Percentiles rank a stretch among this genome's conserved stretches.
phyloP scores from a whole-genome alignment of 306 rosid genomes.

The Oxytropis ochrocephala region DNA sequence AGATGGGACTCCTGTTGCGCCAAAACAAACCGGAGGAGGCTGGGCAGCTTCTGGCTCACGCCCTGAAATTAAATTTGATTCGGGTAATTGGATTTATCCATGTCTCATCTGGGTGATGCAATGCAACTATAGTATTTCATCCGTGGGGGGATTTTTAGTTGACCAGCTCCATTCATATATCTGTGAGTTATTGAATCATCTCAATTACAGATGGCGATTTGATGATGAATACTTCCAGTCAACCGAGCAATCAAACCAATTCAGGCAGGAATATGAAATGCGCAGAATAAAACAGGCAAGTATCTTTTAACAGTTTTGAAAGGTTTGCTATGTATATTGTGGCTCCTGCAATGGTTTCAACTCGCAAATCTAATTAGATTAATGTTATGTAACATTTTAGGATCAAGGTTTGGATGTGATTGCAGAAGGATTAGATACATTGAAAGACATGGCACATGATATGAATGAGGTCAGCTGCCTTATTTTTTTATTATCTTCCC shows the following conservation, averaged over 20 bases:
- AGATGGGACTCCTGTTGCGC: conserved; percentile 79
- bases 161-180: neutral
- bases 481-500: conserved; percentile 1
- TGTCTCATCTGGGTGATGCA: neutral
- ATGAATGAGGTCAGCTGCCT: conserved; percentile 82
- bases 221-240: conserved; percentile 76
- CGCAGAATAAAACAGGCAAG: conserved; percentile 75
- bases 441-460: conserved; percentile 95
- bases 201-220: conserved; percentile 57
- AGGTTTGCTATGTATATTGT: neutral
- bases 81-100: conserved; percentile 43
- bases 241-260: conserved; percentile 68
- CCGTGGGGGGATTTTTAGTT: neutral
- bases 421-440: conserved; percentile 87
- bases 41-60: conserved; percentile 89
- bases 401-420: conserved; percentile 98
- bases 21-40: conserved; percentile 81
- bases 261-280: conserved; percentile 96
- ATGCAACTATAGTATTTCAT: neutral
- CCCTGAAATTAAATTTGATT: conserved; percentile 84
- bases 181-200: conserved; percentile 22
- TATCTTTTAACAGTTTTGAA: conserved; percentile 4
- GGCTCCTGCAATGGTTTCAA: neutral
- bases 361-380: conserved; percentile 10
- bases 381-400: conserved; percentile 27